Conservation (phyloP, 345 rosid genomes). For the Litchi chinensis region DNA sequence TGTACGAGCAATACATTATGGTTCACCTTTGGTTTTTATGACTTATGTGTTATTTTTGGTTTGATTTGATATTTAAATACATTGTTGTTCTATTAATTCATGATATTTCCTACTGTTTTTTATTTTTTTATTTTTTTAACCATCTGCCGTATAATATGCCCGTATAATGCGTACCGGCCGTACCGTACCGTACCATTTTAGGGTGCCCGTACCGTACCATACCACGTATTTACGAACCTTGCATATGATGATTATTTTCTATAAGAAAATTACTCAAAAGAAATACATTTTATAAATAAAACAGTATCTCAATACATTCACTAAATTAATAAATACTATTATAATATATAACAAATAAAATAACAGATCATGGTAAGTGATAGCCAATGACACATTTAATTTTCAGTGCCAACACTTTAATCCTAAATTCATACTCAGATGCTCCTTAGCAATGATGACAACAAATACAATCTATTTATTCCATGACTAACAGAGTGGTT, state of each 20-base stretch:
- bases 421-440: background rate
- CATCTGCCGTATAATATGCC: too few species aligned
- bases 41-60: too few species aligned
- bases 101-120: too few species aligned
- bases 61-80: too few species aligned
- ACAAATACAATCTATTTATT: background rate
- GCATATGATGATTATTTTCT: background rate
- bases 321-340: background rate
- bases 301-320: background rate
- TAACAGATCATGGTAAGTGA: background rate
- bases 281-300: background rate
- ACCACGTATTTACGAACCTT: too few species aligned
- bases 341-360: background rate
- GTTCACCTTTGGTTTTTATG: too few species aligned
- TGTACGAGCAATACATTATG: too few species aligned
- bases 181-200: too few species aligned
- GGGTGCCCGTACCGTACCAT: too few species aligned
- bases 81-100: too few species aligned
- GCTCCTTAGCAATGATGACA: background rate
- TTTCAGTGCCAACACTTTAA: background rate
- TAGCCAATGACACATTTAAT: background rate
- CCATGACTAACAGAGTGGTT: background rate
- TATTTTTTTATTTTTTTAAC: too few species aligned
- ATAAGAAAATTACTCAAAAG: background rate
- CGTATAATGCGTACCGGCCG: too few species aligned